Conservation (phyloP, 441 rosid species). For the Hura crepitans region DNA sequence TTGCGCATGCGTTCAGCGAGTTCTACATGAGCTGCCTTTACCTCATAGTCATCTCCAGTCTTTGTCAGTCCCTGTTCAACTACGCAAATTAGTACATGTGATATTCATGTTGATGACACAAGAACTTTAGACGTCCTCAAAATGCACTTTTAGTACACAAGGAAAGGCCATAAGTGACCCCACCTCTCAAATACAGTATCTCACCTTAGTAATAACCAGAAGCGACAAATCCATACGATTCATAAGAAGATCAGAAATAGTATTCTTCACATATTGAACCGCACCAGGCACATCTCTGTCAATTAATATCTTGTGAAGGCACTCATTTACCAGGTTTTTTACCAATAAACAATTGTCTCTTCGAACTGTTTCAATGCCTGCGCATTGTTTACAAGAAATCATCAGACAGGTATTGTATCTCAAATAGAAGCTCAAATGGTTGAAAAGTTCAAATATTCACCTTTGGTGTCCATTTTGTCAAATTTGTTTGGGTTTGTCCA, state of each 20-base stretch:
- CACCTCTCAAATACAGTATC: conserved; percentile 20
- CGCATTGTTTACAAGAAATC: conserved; percentile 23
- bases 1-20: conserved; percentile 99
- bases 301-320: conserved; percentile 84
- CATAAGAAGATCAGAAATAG: conserved; percentile 94
- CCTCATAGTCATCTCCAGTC: conserved; percentile 92
- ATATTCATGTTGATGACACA: conserved; percentile 9
- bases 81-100: conserved; percentile 20
- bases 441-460: conserved; percentile 36
- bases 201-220: conserved; percentile 93
- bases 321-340: conserved; percentile 86
- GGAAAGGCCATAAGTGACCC: conserved; percentile 16
- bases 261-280: conserved; percentile 80
- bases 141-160: background rate
- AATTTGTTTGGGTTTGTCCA: conserved; percentile 83
- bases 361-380: conserved; percentile 98
- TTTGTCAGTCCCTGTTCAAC: conserved; percentile 81
- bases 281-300: conserved; percentile 90
- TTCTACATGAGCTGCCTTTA: conserved; percentile 93
- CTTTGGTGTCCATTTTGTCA: conserved; percentile 99
- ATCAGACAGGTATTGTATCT: conserved; percentile 14
- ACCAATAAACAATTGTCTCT: conserved; percentile 97
- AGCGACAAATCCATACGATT: conserved; percentile 96
- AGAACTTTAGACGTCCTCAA: background rate
- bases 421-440: conserved; percentile 11